These are phyloP conservation scores for Vicia sativa DNA, from an alignment of 306 rosid species.

Conservation along the genomic window DNA sequence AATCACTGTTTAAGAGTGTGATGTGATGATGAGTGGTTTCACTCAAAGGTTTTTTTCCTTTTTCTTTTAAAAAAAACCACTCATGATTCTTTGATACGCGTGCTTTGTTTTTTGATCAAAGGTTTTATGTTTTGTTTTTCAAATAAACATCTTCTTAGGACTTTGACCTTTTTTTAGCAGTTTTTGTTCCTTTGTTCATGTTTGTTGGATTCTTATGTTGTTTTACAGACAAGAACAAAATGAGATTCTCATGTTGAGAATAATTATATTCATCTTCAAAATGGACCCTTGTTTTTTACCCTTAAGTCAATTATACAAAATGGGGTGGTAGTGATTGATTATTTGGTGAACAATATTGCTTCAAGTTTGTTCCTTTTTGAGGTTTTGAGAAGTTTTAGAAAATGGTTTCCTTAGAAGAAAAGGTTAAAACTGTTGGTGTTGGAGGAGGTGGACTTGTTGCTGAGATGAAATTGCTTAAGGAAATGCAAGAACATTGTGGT, in stretches of 20 bases:
- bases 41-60: constrained; percentile 91
- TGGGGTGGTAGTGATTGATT: neutral
- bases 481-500: constrained; percentile 94
- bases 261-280: neutral
- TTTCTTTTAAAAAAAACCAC: constrained; percentile 47
- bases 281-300: constrained; percentile 25
- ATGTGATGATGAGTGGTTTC: constrained; percentile 57
- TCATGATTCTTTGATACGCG: constrained; percentile 72
- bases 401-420: constrained; percentile 76
- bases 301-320: constrained; percentile 11
- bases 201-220: constrained; percentile 42
- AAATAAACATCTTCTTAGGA: too few species aligned
- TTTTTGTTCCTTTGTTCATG: constrained; percentile 49
- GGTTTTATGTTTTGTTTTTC: neutral
- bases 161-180: constrained; percentile 57
- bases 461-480: constrained; percentile 86
- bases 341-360: neutral
- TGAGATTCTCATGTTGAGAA: constrained; percentile 37
- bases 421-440: constrained; percentile 52
- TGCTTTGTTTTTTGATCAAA: constrained; percentile 67
- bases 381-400: constrained; percentile 24
- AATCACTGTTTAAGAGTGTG: constrained; percentile 34
- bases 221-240: constrained; percentile 37
- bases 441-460: constrained; percentile 59
- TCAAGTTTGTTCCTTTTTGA: neutral